These are phyloP conservation scores for Chytriomyces hyalinus DNA, from an alignment of 192 early-diverging fungal species.

Conservation along the genomic window DNA sequence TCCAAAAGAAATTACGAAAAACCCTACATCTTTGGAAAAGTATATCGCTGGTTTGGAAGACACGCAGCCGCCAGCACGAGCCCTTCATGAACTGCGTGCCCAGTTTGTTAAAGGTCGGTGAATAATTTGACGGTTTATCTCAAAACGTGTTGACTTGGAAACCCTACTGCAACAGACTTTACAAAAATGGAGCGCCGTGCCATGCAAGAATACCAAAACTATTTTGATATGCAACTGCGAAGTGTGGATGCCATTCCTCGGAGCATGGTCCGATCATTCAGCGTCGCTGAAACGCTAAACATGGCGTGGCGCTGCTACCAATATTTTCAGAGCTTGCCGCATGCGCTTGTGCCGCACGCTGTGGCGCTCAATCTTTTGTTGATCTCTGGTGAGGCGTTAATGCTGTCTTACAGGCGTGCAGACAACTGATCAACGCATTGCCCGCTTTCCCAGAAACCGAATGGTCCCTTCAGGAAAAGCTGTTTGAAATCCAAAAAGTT, in stretches of 20 bases:
- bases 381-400: not conserved
- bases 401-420: not conserved
- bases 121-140: not conserved
- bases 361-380: not conserved
- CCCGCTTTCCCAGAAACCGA: constrained; percentile 16
- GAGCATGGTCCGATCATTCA: not conserved
- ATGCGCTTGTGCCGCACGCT: not conserved
- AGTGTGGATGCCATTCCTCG: not conserved
- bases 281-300: not conserved
- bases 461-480: constrained; percentile 14
- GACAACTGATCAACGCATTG: not conserved
- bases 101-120: constrained; percentile 2
- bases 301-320: constrained; percentile 12
- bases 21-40: not conserved
- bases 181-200: constrained; percentile 7
- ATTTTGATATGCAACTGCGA: constrained; percentile 19
- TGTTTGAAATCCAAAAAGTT: constrained; percentile 20
- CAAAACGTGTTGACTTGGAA: not conserved
- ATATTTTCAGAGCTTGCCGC: not conserved
- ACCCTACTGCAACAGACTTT: constrained; percentile 10
- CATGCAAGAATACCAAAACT: constrained; percentile 22
- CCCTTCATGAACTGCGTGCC: not conserved
- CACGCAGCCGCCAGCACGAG: not conserved
- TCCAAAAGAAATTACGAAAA: not conserved
- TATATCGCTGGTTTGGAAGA: not conserved